Evolutionary conservation across 176 grass and related monocot genomes (phyloP).

Genomic region (Metroxylon sagu): DNA sequence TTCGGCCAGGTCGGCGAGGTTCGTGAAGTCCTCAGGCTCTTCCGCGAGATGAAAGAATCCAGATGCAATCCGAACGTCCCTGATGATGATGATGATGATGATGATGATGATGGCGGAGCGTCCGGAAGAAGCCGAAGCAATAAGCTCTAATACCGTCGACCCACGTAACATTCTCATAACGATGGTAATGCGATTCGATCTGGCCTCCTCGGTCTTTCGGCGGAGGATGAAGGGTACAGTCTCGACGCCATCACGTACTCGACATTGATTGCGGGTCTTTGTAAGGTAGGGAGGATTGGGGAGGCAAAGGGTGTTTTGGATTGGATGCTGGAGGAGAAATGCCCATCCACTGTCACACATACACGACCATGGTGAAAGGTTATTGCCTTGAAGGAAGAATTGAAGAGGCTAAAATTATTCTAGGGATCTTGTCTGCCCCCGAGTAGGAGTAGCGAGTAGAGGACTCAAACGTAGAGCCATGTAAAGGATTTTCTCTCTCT

Average conservation of each 20-base stretch:
- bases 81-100: slow-evolving; percentile 71
- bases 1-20: slow-evolving; percentile 34
- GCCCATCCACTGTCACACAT: slow-evolving; percentile 45
- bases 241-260: slow-evolving; percentile 49
- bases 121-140: slow-evolving; percentile 16
- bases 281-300: slow-evolving; percentile 24
- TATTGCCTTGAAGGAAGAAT: slow-evolving; percentile 53
- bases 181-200: slow-evolving; percentile 35
- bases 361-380: slow-evolving; percentile 58
- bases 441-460: slow-evolving; percentile 36
- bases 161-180: slow-evolving; percentile 61
- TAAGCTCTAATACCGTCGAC: slow-evolving; percentile 31
- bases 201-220: slow-evolving; percentile 31
- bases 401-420: slow-evolving; percentile 53
- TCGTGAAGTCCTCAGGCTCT: slow-evolving; percentile 36
- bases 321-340: slow-evolving; percentile 46
- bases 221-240: slow-evolving; percentile 25
- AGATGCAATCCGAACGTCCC: slow-evolving; percentile 30
- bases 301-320: slow-evolving; percentile 67
- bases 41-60: slow-evolving; percentile 37
- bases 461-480: slow-evolving; percentile 22
- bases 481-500: slow-evolving; percentile 25
- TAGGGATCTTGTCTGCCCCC: slow-evolving; percentile 43
- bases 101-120: slow-evolving; percentile 35
- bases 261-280: slow-evolving; percentile 57